Evolutionary conservation across 805 yeast species (phyloP), one percentile per base, ranked within the genome.

Genomic region (Priceomyces melissophilus): DNA sequence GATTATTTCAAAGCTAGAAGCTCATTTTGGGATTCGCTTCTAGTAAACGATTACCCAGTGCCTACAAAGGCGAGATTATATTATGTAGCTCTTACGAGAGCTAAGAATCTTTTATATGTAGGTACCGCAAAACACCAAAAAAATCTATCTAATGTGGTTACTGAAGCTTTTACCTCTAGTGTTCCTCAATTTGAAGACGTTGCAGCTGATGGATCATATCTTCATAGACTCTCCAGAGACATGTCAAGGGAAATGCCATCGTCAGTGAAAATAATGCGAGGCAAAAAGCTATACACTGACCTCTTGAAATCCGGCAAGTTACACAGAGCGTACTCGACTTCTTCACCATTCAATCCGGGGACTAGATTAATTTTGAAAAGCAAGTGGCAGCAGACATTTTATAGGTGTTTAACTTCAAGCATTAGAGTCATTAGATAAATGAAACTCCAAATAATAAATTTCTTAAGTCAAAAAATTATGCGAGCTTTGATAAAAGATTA

Each of bases 11-110:
- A 40, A 41, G 17, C 38, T n/a, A 4, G 10, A 29, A 3, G 46
- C 35, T 23, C 48, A 39, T 30, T 34, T 10, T 54, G 53, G 55
- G 49, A 47, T 27, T 32, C 50, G 1, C 32, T 55, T 15, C 25
- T 51, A 6, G 31, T 27, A 1, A 41, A 44, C 3, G 17, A 34
- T 16, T 16, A 37, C 40, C 43, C 38, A 51, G 56, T 32, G 14
- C 43, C 46, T 1, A 63, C 58, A 11, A 69, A 67, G 11, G 62
- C 67, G 11, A 65, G 80, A 35, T 55, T 78, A 10, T 60, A 77
- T 12, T 84, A 82, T 53, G 89, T 84, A 2, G 90, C 81, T 1
- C 61, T 75, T 53, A 83, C 90, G 0, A 67, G 91, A 45, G 85
- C 90, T 0, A 70, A 66, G 27, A 58, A 67, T 15, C 48, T 77